Evolutionary conservation across 345 rosid species (phyloP).

Genomic region (Euphorbia pulcherrima): DNA sequence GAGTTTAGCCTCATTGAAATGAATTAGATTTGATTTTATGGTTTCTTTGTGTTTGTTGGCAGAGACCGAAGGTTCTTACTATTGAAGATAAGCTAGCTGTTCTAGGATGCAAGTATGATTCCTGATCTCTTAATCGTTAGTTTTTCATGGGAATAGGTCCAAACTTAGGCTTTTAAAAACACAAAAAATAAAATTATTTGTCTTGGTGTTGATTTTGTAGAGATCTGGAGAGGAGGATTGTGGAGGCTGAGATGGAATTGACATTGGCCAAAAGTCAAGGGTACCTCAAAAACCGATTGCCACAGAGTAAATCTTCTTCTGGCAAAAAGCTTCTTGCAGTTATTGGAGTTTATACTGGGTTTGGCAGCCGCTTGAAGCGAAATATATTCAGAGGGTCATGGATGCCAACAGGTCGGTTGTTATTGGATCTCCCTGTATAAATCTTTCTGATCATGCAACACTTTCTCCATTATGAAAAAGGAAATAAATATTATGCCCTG

Average conservation of each 20-base stretch:
- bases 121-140: background rate
- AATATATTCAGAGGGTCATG: conserved; percentile 79
- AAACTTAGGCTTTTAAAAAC: background rate
- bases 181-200: no score
- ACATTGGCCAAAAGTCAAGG: conserved; percentile 93
- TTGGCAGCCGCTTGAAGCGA: conserved; percentile 77
- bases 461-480: background rate
- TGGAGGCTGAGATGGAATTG: conserved; percentile 92
- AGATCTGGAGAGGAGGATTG: conserved; percentile 83
- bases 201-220: conserved; percentile 32
- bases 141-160: background rate
- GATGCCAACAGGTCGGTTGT: conserved; percentile 80
- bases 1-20: background rate
- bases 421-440: conserved; percentile 1
- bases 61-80: conserved; percentile 89
- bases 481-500: background rate
- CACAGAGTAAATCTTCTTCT: conserved; percentile 42
- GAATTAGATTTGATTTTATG: background rate
- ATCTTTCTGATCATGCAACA: background rate
- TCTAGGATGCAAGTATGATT: conserved; percentile 87
- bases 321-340: conserved; percentile 71
- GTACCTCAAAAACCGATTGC: conserved; percentile 49
- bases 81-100: conserved; percentile 75
- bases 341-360: conserved; percentile 93
- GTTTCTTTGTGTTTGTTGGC: conserved; percentile 21